These are phyloP conservation scores for Suillus weaverae DNA, from an alignment of 768 basidiomycete species.

Conservation along the genomic window DNA sequence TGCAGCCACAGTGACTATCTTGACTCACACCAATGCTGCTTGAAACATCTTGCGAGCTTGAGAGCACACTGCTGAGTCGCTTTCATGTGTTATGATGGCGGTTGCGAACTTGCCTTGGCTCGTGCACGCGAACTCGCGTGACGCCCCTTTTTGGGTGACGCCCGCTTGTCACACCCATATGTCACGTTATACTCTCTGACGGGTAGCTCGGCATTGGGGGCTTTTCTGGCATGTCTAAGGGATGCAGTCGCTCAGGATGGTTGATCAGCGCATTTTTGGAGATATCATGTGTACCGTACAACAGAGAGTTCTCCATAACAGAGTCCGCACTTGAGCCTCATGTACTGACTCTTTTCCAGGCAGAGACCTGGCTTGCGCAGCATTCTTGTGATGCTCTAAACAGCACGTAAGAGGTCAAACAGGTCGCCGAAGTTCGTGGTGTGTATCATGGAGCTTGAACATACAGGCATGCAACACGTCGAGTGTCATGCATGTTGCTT, in stretches of 20 bases:
- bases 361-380: background rate
- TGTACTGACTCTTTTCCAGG: background rate
- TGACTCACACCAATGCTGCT: conserved; percentile 31
- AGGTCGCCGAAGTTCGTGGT: background rate
- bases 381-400: background rate
- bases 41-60: conserved; percentile 19
- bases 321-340: background rate
- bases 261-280: background rate
- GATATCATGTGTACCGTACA: background rate
- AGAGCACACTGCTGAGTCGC: conserved; percentile 29
- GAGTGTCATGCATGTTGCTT: background rate
- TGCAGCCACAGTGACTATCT: conserved; percentile 22
- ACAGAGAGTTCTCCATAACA: background rate
- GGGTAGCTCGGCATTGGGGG: background rate
- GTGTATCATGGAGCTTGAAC: background rate
- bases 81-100: conserved; percentile 25
- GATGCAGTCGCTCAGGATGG: background rate
- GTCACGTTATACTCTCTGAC: conserved; percentile 12
- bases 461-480: background rate
- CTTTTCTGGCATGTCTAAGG: background rate
- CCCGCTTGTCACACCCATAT: conserved; percentile 15
- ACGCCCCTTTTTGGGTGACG: conserved; percentile 31
- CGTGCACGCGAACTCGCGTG: conserved; percentile 15
- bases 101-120: conserved; percentile 31
- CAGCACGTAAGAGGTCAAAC: background rate